phyloP scores from a whole-genome alignment of 2,329 filamentous ascomycete genomes.

The Ilyonectria robusta region DNA sequence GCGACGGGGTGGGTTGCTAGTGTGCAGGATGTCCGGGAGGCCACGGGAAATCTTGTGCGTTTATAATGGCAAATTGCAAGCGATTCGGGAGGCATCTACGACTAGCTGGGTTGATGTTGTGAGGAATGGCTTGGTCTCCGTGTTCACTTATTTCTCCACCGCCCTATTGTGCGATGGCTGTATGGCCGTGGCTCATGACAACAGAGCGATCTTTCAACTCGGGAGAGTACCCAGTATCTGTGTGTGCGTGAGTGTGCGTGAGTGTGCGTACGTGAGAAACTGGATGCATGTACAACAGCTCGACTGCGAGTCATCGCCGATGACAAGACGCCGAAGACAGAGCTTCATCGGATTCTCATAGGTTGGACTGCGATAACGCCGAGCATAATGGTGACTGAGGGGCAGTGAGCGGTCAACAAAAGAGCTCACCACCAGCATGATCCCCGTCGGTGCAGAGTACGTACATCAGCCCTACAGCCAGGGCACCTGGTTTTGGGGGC shows the following conservation, averaged over 20 bases:
- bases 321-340: constrained; percentile 3
- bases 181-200: constrained; percentile 40
- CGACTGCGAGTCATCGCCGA: constrained; percentile 5
- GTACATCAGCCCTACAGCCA: constrained; percentile 44
- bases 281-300: neutral
- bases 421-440: constrained; percentile 27
- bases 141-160: constrained; percentile 44
- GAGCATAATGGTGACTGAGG: constrained; percentile 20
- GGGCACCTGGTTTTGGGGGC: constrained; percentile 10
- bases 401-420: constrained; percentile 38
- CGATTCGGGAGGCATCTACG: constrained; percentile 48
- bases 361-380: constrained; percentile 9
- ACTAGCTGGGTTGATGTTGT: constrained; percentile 46
- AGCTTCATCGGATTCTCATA: constrained; percentile 9
- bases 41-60: constrained; percentile 44
- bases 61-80: constrained; percentile 51
- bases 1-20: constrained; percentile 33
- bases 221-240: constrained; percentile 9
- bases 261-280: neutral
- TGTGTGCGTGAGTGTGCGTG: constrained; percentile 13
- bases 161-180: constrained; percentile 38
- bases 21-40: constrained; percentile 36
- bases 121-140: constrained; percentile 44
- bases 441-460: constrained; percentile 23
- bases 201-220: constrained; percentile 43